Percentiles rank a stretch among this genome's conserved stretches.
These are phyloP conservation scores for Globisporangium sylvaticum DNA, from an alignment of 352 stramenopile genomes.

Conservation along the genomic window DNA sequence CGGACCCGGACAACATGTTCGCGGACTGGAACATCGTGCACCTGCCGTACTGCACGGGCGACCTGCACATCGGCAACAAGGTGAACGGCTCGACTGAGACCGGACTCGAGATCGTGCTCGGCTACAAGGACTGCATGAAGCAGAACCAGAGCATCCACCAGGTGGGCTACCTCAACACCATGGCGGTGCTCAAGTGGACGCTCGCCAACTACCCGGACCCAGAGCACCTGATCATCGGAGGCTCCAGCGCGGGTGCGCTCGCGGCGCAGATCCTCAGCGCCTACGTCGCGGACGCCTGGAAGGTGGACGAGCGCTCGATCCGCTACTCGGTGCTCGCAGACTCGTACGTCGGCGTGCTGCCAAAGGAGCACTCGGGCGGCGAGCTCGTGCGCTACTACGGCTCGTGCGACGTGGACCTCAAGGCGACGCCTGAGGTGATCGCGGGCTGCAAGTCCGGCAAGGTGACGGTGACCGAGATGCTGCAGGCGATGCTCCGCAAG, in stretches of 20 bases:
- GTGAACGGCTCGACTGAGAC: slow-evolving; percentile 26
- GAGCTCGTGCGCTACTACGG: slow-evolving; percentile 60
- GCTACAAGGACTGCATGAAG: slow-evolving; percentile 32
- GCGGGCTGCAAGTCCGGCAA: slow-evolving; percentile 41
- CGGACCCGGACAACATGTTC: slow-evolving; percentile 62
- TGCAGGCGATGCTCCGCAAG: slow-evolving; percentile 47
- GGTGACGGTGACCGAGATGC: slow-evolving; percentile 42
- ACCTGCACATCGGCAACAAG: slow-evolving; percentile 56
- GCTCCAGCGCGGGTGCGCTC: slow-evolving; percentile 53
- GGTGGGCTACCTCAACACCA: slow-evolving; percentile 61
- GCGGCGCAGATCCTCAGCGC: slow-evolving; percentile 43
- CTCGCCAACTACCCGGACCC: slow-evolving; percentile 56
- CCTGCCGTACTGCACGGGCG: slow-evolving; percentile 70
- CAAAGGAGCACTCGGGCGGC: slow-evolving; percentile 31
- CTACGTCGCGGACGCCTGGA: slow-evolving; percentile 49
- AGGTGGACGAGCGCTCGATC: slow-evolving; percentile 41
- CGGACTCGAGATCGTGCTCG: slow-evolving; percentile 34
- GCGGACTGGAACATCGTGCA: slow-evolving; percentile 77
- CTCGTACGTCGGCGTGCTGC: slow-evolving; percentile 63
- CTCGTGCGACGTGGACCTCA: slow-evolving; percentile 47
- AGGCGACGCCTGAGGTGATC: slow-evolving; percentile 26
- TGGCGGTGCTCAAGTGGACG: slow-evolving; percentile 59
- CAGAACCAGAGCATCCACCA: slow-evolving; percentile 54
- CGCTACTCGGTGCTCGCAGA: slow-evolving; percentile 55
- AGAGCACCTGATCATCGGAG: slow-evolving; percentile 49